A percentile compares a stretch with the other conserved stretches of the same genome.
Conservation (phyloP, 352 stramenopile species). For the Pythium plurisporium region DNA sequence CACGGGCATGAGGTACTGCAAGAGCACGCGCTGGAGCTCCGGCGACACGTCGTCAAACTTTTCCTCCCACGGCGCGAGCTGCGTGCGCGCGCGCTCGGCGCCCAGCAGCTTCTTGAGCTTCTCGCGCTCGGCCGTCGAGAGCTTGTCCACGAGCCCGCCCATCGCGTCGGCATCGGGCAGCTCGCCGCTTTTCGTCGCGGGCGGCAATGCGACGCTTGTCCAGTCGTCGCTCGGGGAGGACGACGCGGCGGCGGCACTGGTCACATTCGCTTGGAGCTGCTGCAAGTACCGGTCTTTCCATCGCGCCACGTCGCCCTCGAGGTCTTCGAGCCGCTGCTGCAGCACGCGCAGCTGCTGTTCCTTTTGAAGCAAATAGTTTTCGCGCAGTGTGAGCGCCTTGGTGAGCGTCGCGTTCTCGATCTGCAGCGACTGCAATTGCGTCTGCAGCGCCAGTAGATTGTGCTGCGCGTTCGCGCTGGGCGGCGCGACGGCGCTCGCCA, state of each 20-base stretch:
- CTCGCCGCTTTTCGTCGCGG: conserved; percentile 8
- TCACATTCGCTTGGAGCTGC: conserved; percentile 37
- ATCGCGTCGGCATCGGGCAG: conserved; percentile 20
- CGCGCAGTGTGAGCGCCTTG: conserved; percentile 58
- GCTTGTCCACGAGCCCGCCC: conserved; percentile 38
- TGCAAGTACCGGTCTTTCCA: conserved; percentile 72
- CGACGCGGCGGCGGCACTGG: not conserved
- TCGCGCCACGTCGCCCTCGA: conserved; percentile 43
- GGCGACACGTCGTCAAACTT: conserved; percentile 48
- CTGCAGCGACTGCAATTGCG: conserved; percentile 56
- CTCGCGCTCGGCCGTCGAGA: conserved; percentile 41
- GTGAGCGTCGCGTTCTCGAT: conserved; percentile 56
- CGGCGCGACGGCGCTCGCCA: conserved; percentile 12
- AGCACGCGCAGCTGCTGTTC: conserved; percentile 75
- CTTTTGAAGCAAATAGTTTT: conserved; percentile 70
- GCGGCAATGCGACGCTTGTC: not conserved
- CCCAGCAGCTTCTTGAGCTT: conserved; percentile 46
- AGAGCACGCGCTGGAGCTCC: conserved; percentile 50
- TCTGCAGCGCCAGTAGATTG: conserved; percentile 58
- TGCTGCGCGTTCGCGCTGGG: conserved; percentile 41
- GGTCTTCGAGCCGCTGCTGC: conserved; percentile 60
- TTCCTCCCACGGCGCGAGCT: conserved; percentile 25
- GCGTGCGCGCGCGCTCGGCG: conserved; percentile 22
- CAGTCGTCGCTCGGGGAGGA: not conserved
- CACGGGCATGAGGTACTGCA: conserved; percentile 51